Conservation (phyloP, 164 flowering plant genomes). For the Vitis riparia region DNA sequence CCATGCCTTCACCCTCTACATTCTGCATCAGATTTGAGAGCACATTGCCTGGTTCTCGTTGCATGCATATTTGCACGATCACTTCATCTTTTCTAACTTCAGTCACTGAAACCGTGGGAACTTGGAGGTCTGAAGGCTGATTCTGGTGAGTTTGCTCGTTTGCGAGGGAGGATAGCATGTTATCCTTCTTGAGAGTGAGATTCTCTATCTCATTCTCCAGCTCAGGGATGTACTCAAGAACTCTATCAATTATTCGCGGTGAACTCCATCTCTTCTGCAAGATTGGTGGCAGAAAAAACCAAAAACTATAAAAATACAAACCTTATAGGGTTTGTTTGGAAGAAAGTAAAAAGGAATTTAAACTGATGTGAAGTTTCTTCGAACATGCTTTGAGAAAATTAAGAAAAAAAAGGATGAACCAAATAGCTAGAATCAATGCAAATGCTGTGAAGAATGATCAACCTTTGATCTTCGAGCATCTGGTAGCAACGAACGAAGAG, state of each 20-base stretch:
- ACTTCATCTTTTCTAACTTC: conserved; percentile 26
- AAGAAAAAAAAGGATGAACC: too few species aligned
- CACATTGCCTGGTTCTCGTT: neutral
- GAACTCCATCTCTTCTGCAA: conserved; percentile 40
- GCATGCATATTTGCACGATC: conserved; percentile 30
- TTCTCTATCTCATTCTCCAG: conserved; percentile 33
- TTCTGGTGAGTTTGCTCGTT: neutral
- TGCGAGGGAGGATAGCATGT: conserved; percentile 1
- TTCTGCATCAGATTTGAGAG: conserved; percentile 17
- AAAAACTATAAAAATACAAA: too few species aligned
- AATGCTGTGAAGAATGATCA: neutral
- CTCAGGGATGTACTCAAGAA: conserved; percentile 37
- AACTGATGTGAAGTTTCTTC: too few species aligned
- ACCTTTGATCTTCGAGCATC: conserved; percentile 37
- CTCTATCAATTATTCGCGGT: conserved; percentile 29
- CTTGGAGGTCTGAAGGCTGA: neutral
- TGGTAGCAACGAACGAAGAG: conserved; percentile 34
- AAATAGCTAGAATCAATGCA: neutral
- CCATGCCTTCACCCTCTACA: conserved; percentile 21
- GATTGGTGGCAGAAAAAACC: too few species aligned
- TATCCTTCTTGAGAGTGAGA: conserved; percentile 22
- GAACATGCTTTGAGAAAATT: too few species aligned
- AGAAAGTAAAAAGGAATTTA: too few species aligned
- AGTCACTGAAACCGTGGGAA: conserved; percentile 19
- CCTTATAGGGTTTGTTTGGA: too few species aligned